Base-by-base conservation (phyloP, 2,329 filamentous ascomycete species). In the Raffaelea arxii region DNA sequence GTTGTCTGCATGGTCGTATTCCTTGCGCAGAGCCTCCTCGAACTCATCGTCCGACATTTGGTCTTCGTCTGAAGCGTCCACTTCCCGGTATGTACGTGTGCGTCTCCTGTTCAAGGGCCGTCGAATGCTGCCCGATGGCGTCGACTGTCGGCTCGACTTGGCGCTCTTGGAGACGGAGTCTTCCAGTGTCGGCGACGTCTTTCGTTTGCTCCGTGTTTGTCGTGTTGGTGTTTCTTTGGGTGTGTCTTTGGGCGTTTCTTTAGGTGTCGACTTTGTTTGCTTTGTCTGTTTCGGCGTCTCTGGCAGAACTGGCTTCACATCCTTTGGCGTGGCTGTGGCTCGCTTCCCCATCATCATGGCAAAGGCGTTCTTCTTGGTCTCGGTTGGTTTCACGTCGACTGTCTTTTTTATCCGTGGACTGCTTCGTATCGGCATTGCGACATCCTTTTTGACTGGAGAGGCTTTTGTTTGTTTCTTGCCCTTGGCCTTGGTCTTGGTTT, bases 1-100 rank as follows among this genome's bases (percentile, higher is more conserved):
- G 1, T 65, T 59, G 2, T 10, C 19, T 7, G 10, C 37, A 19
- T 5, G 32, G 2, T 62, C 66, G 22, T 80, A 65, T 49, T 84
- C 78, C 3, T 80, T 70, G 6, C 85, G 83, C 2, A 94, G 69
- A 53, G 84, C 84, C 0, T 80, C 75, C 61, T 95, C 90, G 58
- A 92, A 97, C 53, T 87, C 83, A 25, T 84, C 77, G 52, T 97
- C 91, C 6, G 84, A 90, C 10, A 96, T 67, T 52, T 67, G 63
- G 46, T 80, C 76, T 25, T 78, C 75, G 35, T 82, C 78, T 1
- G 76, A 75, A 0, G 74, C 69, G 27, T 86, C 65, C 54, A 78
- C 62, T 50, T 82, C 65, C 58, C 71, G 65, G 54, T 81, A 80
- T 0, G 62, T 58, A n/a, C 59, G 56, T 32, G 59, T 58, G 32